These are phyloP conservation scores for Podaxis mareebaensis DNA, from an alignment of 768 basidiomycete genomes.

Conservation along the genomic window DNA sequence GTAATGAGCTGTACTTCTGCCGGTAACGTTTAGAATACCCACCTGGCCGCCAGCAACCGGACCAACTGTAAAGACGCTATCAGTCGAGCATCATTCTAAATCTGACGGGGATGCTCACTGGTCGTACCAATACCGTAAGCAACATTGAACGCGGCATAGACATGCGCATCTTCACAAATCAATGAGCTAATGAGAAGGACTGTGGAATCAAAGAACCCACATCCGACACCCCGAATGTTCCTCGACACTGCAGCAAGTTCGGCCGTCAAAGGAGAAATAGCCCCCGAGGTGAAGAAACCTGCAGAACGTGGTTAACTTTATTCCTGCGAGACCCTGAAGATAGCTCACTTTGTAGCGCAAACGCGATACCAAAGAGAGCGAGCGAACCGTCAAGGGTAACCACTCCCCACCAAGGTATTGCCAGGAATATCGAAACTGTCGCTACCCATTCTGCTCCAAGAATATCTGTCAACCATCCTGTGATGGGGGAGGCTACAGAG, in stretches of 20 bases:
- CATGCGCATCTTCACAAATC: conserved; percentile 58
- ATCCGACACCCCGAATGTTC: conserved; percentile 64
- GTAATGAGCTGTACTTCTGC: conserved; percentile 4
- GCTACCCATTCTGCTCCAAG: conserved; percentile 59
- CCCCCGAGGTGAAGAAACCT: conserved; percentile 66
- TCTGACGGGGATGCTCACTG: conserved; percentile 37
- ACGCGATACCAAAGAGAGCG: conserved; percentile 46
- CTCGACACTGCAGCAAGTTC: conserved; percentile 66
- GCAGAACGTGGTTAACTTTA: conserved; percentile 6
- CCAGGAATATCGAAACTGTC: conserved; percentile 43
- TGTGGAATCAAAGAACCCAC: conserved; percentile 30
- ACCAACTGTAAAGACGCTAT: conserved; percentile 47
- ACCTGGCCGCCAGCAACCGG: conserved; percentile 73
- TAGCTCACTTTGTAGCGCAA: conserved; percentile 56
- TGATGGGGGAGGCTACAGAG: conserved; percentile 51
- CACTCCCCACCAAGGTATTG: conserved; percentile 66
- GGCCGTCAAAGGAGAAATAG: conserved; percentile 61
- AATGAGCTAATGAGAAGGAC: conserved; percentile 7
- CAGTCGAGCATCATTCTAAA: background rate
- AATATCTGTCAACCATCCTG: conserved; percentile 61
- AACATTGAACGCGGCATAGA: conserved; percentile 75
- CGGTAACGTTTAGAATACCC: conserved; percentile 12
- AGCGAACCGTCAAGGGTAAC: conserved; percentile 48
- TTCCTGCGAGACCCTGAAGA: background rate
- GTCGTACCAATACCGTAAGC: conserved; percentile 66